A percentile compares a stretch with the other conserved stretches of the same genome.
Conservation (phyloP, 2,329 filamentous ascomycete species). For the Aspergillus sp. region DNA sequence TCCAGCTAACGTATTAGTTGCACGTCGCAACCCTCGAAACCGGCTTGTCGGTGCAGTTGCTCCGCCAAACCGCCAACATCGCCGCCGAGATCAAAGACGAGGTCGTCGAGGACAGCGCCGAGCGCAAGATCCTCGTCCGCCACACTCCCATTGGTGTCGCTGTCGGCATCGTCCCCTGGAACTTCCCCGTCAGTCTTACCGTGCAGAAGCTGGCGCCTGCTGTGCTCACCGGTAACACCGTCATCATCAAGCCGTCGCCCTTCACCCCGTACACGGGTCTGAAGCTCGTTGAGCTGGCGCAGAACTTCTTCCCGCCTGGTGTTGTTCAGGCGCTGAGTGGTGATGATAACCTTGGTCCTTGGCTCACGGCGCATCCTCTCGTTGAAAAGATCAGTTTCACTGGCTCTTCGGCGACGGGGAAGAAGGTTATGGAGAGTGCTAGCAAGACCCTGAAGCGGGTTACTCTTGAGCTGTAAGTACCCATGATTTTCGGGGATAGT, state of each 20-base stretch:
- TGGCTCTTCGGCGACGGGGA: slow-evolving; percentile 53
- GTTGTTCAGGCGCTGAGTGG: slow-evolving; percentile 58
- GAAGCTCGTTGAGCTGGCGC: slow-evolving; percentile 53
- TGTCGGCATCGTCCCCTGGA: slow-evolving; percentile 62
- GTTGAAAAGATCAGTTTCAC: slow-evolving; percentile 62
- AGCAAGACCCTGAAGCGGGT: slow-evolving; percentile 55
- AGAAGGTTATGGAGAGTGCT: slow-evolving; percentile 51
- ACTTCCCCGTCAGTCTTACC: slow-evolving; percentile 47
- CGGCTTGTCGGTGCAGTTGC: slow-evolving; percentile 19
- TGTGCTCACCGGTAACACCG: slow-evolving; percentile 52
- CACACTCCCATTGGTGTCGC: slow-evolving; percentile 42
- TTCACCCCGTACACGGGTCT: slow-evolving; percentile 55
- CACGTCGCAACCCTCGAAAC: slow-evolving; percentile 28
- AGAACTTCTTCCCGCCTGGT: slow-evolving; percentile 53
- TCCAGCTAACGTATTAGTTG: slow-evolving; percentile 6
- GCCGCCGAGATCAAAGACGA: slow-evolving; percentile 33
- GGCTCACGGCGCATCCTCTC: slow-evolving; percentile 53
- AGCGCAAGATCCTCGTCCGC: slow-evolving; percentile 32
- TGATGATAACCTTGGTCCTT: slow-evolving; percentile 54
- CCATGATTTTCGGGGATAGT: background rate
- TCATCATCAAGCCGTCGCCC: slow-evolving; percentile 56
- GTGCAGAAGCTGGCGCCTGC: slow-evolving; percentile 53
- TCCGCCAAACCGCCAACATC: slow-evolving; percentile 16
- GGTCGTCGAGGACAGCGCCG: slow-evolving; percentile 49
- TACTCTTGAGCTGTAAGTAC: slow-evolving; percentile 46